Conservation (phyloP, 805 yeast genomes). For the Tetrapisispora taiwanensis region DNA sequence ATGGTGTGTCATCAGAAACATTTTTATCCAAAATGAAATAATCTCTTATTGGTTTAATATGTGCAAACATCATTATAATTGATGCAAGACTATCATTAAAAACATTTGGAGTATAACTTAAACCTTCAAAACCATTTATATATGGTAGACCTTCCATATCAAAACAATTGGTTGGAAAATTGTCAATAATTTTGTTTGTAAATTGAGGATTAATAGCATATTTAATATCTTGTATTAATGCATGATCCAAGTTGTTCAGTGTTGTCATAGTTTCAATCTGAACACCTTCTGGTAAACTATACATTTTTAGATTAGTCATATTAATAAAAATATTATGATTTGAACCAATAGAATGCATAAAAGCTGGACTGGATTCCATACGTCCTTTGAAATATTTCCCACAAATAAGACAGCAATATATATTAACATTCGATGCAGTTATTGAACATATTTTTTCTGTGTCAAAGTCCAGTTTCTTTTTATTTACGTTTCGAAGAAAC, state of each 20-base stretch:
- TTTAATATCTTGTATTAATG: constrained; percentile 40
- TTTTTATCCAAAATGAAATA: constrained; percentile 28
- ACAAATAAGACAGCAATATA: constrained; percentile 65
- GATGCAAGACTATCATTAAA: constrained; percentile 49
- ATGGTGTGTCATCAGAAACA: constrained; percentile 19
- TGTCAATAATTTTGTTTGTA: constrained; percentile 25
- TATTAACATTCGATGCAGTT: constrained; percentile 48
- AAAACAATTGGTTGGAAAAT: constrained; percentile 25
- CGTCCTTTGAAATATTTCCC: constrained; percentile 69
- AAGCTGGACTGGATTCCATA: constrained; percentile 53
- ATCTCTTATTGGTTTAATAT: constrained; percentile 42
- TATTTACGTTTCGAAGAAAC: constrained; percentile 24
- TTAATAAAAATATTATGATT: constrained; percentile 57
- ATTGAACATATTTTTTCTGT: constrained; percentile 56
- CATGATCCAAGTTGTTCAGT: background rate
- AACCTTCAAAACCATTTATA: constrained; percentile 54
- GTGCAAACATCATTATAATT: constrained; percentile 45
- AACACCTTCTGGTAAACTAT: constrained; percentile 49
- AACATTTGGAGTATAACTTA: constrained; percentile 34
- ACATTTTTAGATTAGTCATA: constrained; percentile 39
- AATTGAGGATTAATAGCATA: constrained; percentile 45
- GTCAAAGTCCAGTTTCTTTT: constrained; percentile 48
- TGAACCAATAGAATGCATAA: constrained; percentile 51
- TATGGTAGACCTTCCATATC: constrained; percentile 42
- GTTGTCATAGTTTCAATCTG: background rate